Percentiles rank a stretch among this genome's conserved stretches.
phyloP scores from a whole-genome alignment of 257 asterid genomes.

The Gardenia jasminoides region DNA sequence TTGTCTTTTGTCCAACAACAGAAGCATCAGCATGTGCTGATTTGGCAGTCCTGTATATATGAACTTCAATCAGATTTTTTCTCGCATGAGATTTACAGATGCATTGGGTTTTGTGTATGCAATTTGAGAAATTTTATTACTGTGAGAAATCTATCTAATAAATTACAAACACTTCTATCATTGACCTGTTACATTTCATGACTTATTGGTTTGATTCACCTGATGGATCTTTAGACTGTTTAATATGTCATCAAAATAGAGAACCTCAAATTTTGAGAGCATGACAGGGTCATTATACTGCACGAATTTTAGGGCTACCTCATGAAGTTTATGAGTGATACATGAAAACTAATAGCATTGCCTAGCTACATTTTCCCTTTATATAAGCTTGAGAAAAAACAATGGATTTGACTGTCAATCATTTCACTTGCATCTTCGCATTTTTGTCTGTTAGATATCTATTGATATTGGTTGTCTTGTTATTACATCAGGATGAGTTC shows the following conservation, averaged over 20 bases:
- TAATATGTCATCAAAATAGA: not conserved
- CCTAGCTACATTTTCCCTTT: not conserved
- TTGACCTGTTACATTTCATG: not conserved
- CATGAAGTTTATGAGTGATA: not conserved
- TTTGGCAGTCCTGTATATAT: not conserved
- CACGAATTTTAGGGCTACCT: not conserved
- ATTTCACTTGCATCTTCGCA: not conserved
- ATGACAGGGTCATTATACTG: not conserved
- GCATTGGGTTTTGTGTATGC: not conserved
- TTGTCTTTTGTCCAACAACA: not conserved
- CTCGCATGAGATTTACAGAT: not conserved
- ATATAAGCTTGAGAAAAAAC: not conserved
- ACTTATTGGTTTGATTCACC: not conserved
- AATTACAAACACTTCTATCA: not conserved
- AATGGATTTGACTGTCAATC: not conserved
- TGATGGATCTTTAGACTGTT: not conserved
- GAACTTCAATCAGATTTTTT: not conserved
- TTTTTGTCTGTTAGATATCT: conserved; percentile 14
- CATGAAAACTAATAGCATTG: not conserved
- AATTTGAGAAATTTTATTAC: not conserved
- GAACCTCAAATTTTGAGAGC: not conserved
- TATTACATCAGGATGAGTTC: conserved; percentile 52
- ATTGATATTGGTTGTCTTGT: conserved; percentile 17
- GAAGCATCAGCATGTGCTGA: not conserved
- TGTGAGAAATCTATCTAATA: not conserved